Percentiles rank a stretch among this genome's conserved stretches.
phyloP scores from a whole-genome alignment of 192 early-diverging fungal species.

The Rhizophagus prolifer region DNA sequence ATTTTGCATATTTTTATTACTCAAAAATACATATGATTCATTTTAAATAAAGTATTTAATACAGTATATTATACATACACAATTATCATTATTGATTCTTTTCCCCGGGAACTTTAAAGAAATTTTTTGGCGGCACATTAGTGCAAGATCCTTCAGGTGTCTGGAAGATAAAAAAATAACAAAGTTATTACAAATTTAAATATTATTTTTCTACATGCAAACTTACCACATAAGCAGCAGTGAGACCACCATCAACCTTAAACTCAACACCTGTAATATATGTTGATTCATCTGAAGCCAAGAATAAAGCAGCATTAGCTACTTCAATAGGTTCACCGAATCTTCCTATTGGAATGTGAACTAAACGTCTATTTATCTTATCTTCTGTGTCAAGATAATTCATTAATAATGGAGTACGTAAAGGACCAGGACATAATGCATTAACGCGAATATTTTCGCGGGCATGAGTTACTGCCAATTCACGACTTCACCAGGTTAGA shows the following conservation, averaged over 20 bases:
- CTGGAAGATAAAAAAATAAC: constrained; percentile 30
- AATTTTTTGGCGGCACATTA: constrained; percentile 12
- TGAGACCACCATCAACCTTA: constrained; percentile 77
- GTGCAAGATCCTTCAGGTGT: constrained; percentile 39
- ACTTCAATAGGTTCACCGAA: constrained; percentile 88
- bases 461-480: constrained; percentile 80
- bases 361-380: constrained; percentile 76
- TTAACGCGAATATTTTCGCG: constrained; percentile 86
- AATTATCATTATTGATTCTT: background rate
- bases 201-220: background rate
- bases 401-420: constrained; percentile 79
- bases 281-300: constrained; percentile 76
- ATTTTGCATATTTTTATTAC: no score
- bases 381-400: constrained; percentile 81
- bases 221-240: constrained; percentile 70
- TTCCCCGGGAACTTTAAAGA: background rate
- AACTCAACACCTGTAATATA: constrained; percentile 85
- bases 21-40: no score
- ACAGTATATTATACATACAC: no score
- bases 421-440: constrained; percentile 77
- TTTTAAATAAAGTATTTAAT: no score
- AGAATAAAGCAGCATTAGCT: constrained; percentile 77
- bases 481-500: constrained; percentile 44
- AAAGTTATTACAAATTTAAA: background rate
- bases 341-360: constrained; percentile 80